Base-by-base conservation (phyloP, 805 yeast species). In the Wickerhamiella nectarea region DNA sequence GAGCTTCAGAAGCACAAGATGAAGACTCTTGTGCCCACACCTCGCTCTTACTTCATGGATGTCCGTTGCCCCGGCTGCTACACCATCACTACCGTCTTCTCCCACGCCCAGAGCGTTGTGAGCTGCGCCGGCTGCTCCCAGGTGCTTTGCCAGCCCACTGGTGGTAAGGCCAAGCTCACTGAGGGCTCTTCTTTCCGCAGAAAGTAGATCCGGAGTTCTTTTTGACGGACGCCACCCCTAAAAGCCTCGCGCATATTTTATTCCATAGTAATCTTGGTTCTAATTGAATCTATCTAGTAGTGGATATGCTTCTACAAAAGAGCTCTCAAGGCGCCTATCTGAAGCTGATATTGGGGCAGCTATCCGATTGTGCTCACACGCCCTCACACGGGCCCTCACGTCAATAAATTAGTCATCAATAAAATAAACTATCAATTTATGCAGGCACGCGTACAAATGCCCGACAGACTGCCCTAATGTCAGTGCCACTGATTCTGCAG, bases 181-280 rank as follows among this genome's bases (percentile, higher is more conserved):
- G 98, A 93, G 76, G 99, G 99, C 71, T 83, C 94, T 68, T 91
- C 98, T 63, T 91, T 86, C 91, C 86, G 97, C 81, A 84, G 85
- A 75, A 91, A 89, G 85, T 89, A 84, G 80, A 26, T 11, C 24
- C 19, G 24, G 8, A 21, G 24, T 8, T 21, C 24, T 21, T 21
- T 5, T 7, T n/a, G n/a, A 11, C 31, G 31, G 31, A 28, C 15
- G n/a, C 31, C 14, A 11, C 31, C 12, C 31, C 31, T 7, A 28
- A 28, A 28, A 28, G 31, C 31, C 31, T 28, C n/a, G 31, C 31
- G 31, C 31, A 28, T 28, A 28, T 28, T 28, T 28, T 28, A 28
- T 28, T 28, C 31, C 31, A 28, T 28, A 28, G 31, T 28, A 28
- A 28, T 28, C 31, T 28, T 28, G 31, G 31, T 28, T 28, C 31